Evolutionary conservation across 345 rosid species (phyloP), one percentile per base, ranked within the genome.

Genomic region (Salix purpurea): DNA sequence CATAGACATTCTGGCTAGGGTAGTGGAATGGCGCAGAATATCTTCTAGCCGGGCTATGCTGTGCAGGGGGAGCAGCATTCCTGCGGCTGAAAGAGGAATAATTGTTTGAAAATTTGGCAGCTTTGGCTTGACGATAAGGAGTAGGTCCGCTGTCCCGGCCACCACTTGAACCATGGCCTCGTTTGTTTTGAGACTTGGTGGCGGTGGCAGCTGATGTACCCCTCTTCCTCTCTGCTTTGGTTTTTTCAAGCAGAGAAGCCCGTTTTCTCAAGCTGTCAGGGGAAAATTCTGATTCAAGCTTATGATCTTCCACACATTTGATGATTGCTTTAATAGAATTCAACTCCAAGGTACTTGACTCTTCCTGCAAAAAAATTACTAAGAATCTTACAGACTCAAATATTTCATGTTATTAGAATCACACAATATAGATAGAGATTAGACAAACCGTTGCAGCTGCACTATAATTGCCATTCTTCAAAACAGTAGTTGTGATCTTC

Each of bases 251-350:
- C 42, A 74, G 87, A 64, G 79, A 15, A 40, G 75, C 89, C 67
- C 85, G 70, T 80, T 83, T 89, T 71, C 70, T 85, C 72, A 89
- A 79, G 74, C 18, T 75, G 65, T 86, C 89, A 18, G 82, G 46
- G 14, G 88, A 37, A 74, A 87, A 87, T 54, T 82, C 86, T 18
- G 89, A 65, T 65, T 89, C 89, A 30, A 87, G 89, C 67, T 86
- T 86, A 76, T 84, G 89, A 81, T 89, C 90, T 83, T 87, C 92
- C 18, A 87, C 83, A 5, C 92, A 87, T 83, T 81, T 89, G 69
- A 87, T 83, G 76, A 87, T 85, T 5, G 88, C 85, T 83, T 69
- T 89, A 56, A 86, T 82, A 37, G 90, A 78, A 69, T 71, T 89
- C 81, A 89, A 72, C 70, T 89, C 92, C 75, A 78, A 34, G 68